Evolutionary conservation across 371 early-diverging fungal species (phyloP).

Genomic region (Umbelopsis sp.): DNA sequence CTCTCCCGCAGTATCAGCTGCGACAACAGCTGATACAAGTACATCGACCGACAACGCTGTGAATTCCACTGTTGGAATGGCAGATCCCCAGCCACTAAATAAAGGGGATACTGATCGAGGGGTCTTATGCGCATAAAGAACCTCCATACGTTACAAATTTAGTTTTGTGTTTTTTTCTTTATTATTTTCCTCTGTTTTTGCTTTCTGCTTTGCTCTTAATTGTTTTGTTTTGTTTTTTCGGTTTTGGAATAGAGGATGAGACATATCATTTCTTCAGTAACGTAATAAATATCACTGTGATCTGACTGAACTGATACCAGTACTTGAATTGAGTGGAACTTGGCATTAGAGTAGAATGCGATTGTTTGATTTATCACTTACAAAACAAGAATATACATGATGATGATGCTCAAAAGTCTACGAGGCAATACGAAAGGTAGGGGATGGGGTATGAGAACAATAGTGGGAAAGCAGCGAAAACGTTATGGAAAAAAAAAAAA

Average conservation of each 20-base stretch:
- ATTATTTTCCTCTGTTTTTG: background rate
- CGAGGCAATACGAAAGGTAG: background rate
- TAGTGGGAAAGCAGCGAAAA: background rate
- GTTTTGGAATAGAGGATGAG: too few relatives aligned
- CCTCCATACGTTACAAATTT: background rate
- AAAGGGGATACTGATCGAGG: conserved; percentile 10
- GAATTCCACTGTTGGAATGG: background rate
- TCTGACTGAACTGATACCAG: too few relatives aligned
- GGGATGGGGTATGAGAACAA: background rate
- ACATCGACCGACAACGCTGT: background rate
- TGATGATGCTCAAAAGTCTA: background rate
- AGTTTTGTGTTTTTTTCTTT: background rate
- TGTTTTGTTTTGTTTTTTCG: background rate
- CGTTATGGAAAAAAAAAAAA: background rate
- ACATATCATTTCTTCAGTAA: background rate
- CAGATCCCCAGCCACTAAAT: background rate
- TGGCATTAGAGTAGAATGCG: too few relatives aligned
- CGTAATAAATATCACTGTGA: background rate
- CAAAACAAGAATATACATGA: background rate
- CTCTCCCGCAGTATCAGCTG: conserved; percentile 4
- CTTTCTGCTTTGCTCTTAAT: background rate
- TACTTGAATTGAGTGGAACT: too few relatives aligned
- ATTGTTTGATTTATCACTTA: background rate
- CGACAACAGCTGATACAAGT: background rate
- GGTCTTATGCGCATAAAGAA: background rate